Evolutionary conservation across 345 rosid species (phyloP), one percentile per base, ranked within the genome.

Genomic region (Luvunga scandens): DNA sequence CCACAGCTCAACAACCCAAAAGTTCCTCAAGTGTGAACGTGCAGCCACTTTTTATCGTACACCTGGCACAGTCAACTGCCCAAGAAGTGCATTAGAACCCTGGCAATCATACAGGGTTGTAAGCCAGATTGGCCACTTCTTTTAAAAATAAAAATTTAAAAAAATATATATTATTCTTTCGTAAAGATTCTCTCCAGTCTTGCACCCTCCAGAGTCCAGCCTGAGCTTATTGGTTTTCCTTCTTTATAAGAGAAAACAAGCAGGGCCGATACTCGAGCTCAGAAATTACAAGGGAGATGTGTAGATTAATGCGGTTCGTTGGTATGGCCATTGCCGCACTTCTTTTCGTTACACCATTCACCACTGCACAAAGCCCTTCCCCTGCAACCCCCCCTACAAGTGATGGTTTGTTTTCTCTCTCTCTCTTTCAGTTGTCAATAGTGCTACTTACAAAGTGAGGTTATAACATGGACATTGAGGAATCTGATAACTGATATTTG

Each of bases 321-420:
- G 61, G 39, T n/a, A 62, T 78, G 75, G 67, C 60, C 38, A 53
- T 75, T 66, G 14, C 56, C 14, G 75, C 63, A 16, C 42, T 81
- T 62, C 6, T 66, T 9, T 25, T 81, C 38, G 12, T 34, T 24
- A 25, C 38, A 5, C 77, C 75, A 50, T 25, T 63, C 68, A 30
- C n/a, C 9, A 34, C 9, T 42, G 86, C 80, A 30, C 78, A 81
- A 5, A 84, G 67, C 66, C 55, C 59, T 13, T 65, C 75, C 4
- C 85, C 81, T 2, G 78, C 80, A 14, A 78, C 84, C 57, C 25
- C 82, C 19, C 82, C 73, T 24, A 25, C 84, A 22, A 84, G 80
- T 62, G 80, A 84, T 39, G 84, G 84, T 81, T 28, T 56, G 63
- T 50, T 72, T 25, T 70, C 28, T 42, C 34, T 62, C 6, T 14